Evolutionary conservation across 345 rosid species (phyloP).

Genomic region (Diplotaxis tenuifolia): DNA sequence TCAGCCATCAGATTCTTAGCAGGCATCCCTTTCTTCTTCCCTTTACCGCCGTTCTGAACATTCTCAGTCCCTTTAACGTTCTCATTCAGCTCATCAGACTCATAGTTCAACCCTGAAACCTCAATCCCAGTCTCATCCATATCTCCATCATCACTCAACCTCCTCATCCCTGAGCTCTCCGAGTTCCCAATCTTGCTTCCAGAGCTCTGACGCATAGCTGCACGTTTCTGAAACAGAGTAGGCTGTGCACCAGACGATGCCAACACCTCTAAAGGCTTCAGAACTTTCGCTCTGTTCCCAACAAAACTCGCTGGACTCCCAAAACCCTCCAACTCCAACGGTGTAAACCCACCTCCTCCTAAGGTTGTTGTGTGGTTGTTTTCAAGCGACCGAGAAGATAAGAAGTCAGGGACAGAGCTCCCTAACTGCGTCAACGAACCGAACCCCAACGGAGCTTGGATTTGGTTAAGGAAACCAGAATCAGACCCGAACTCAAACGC

Average conservation of each 20-base stretch:
- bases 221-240: conserved; percentile 81
- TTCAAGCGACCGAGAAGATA: conserved; percentile 43
- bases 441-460: conserved; percentile 46
- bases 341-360: conserved; percentile 36
- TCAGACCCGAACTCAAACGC: conserved; percentile 65
- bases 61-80: conserved; percentile 47
- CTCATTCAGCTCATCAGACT: conserved; percentile 64
- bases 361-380: conserved; percentile 26
- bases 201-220: conserved; percentile 56
- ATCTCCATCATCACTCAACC: conserved; percentile 45
- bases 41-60: conserved; percentile 50
- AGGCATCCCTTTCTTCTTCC: conserved; percentile 88
- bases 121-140: conserved; percentile 55
- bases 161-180: conserved; percentile 49
- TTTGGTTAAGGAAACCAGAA: conserved; percentile 44
- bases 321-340: conserved; percentile 50
- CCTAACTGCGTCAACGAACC: conserved; percentile 40
- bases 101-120: conserved; percentile 70
- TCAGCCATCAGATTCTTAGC: conserved; percentile 98
- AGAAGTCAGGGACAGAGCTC: conserved; percentile 48
- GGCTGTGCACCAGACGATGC: conserved; percentile 59
- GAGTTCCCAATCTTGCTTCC: conserved; percentile 50
- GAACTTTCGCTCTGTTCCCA: conserved; percentile 42
- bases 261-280: conserved; percentile 59
- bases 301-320: conserved; percentile 45